Percentiles rank a stretch among this genome's conserved stretches.
phyloP scores from a whole-genome alignment of 352 stramenopile species.

The Pythium guiyangense region DNA sequence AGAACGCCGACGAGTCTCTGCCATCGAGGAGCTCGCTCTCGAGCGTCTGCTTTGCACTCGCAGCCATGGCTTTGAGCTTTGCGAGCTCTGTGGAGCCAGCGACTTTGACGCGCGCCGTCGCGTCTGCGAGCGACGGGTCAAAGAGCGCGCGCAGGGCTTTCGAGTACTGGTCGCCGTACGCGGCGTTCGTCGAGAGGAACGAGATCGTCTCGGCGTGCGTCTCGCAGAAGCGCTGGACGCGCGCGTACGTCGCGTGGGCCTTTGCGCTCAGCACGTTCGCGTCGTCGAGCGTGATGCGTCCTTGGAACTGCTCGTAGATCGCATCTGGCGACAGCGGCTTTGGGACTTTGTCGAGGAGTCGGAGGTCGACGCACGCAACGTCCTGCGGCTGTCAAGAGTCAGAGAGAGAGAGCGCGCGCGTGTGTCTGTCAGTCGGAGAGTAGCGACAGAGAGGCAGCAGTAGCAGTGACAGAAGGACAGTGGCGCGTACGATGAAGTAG shows the following conservation, averaged over 20 bases:
- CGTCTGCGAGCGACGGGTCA: constrained; percentile 60
- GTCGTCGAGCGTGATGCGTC: constrained; percentile 56
- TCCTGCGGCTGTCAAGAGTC: constrained; percentile 30
- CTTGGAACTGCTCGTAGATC: constrained; percentile 67
- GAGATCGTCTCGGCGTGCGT: constrained; percentile 67
- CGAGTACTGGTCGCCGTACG: constrained; percentile 67
- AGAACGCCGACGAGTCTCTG: constrained; percentile 55
- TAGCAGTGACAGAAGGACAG: too few relatives aligned
- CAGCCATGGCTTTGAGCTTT: constrained; percentile 50
- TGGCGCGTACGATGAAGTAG: constrained; percentile 25
- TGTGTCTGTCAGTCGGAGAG: background rate
- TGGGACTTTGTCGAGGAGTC: constrained; percentile 57
- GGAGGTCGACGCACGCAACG: constrained; percentile 60
- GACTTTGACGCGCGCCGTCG: constrained; percentile 40
- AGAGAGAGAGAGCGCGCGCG: background rate
- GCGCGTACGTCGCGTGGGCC: constrained; percentile 44
- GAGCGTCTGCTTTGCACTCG: constrained; percentile 48
- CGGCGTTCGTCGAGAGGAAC: constrained; percentile 67
- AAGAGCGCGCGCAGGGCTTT: constrained; percentile 47
- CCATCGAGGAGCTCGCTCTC: constrained; percentile 67
- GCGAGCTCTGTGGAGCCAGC: constrained; percentile 44
- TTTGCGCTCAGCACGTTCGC: constrained; percentile 44
- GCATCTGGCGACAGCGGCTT: constrained; percentile 59
- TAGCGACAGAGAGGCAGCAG: background rate
- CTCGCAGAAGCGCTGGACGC: constrained; percentile 63